Percentiles rank a stretch among this genome's conserved stretches.
Evolutionary conservation across 345 rosid species (phyloP).

Genomic region (Triadica sebifera): DNA sequence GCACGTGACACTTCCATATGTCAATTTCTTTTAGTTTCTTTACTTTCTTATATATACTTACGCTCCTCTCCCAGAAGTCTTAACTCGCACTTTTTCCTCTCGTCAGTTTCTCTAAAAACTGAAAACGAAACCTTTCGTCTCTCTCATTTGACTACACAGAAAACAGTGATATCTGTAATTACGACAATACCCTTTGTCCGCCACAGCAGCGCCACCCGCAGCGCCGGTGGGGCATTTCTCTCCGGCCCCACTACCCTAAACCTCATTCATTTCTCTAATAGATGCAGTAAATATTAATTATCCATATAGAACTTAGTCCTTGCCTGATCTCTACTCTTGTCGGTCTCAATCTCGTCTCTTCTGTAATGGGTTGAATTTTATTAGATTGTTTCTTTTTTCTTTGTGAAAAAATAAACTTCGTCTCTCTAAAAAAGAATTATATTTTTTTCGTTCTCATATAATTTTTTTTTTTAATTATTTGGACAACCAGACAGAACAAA

Average conservation of each 20-base stretch:
- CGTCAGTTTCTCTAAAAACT: too few relatives aligned
- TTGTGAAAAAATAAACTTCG: background rate
- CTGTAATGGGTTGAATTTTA: conserved; percentile 14
- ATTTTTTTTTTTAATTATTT: background rate
- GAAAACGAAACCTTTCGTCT: background rate
- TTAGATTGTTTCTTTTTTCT: conserved; percentile 14
- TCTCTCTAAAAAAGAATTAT: conserved; percentile 2
- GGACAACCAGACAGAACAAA: too few relatives aligned
- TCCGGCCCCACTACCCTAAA: background rate
- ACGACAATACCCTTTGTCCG: background rate
- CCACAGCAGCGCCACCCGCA: background rate
- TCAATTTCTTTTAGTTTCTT: background rate
- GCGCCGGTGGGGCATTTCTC: background rate
- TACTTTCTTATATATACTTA: too few relatives aligned
- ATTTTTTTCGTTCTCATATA: background rate
- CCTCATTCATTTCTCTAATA: background rate
- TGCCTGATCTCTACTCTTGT: conserved; percentile 5
- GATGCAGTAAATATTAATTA: too few relatives aligned
- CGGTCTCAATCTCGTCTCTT: conserved; percentile 20
- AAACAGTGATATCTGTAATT: background rate
- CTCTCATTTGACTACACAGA: conserved; percentile 1
- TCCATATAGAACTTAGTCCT: too few relatives aligned
- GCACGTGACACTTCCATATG: background rate
- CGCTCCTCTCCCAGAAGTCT: too few relatives aligned
- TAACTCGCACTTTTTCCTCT: background rate